phyloP scores from a whole-genome alignment of 2,329 filamentous ascomycete species.

The Moelleriella libera region DNA sequence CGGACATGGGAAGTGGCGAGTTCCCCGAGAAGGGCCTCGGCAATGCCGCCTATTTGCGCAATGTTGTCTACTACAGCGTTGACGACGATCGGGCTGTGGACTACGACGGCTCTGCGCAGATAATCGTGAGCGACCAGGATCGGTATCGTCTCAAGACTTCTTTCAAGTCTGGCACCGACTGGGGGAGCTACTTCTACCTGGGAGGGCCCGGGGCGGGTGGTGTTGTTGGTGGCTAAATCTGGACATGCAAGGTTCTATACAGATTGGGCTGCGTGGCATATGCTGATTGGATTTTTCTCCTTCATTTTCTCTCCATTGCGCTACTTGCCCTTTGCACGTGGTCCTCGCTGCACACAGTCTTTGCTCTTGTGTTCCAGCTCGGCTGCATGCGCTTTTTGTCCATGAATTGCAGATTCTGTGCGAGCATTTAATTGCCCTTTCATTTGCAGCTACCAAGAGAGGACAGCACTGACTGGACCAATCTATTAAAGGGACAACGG shows the following conservation, averaged over 20 bases:
- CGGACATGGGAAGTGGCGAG: slow-evolving; percentile 11
- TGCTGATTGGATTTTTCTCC: neutral
- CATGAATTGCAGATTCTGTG: too few species aligned
- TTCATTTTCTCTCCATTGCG: neutral
- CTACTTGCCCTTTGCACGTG: too few species aligned
- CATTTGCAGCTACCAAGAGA: too few species aligned
- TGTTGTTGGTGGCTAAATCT: slow-evolving; percentile 7
- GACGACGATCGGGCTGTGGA: neutral
- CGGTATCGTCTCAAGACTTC: slow-evolving; percentile 6
- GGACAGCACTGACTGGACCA: too few species aligned
- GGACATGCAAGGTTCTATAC: too few species aligned
- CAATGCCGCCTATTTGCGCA: slow-evolving; percentile 7
- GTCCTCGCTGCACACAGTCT: too few species aligned
- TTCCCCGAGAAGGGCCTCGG: slow-evolving; percentile 8
- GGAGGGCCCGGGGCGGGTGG: slow-evolving; percentile 9
- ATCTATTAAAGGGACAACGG: too few species aligned
- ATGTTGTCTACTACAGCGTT: slow-evolving; percentile 6
- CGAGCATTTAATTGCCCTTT: too few species aligned
- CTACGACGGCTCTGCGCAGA: slow-evolving; percentile 3
- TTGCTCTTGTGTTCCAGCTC: too few species aligned
- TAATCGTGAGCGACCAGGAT: slow-evolving; percentile 5
- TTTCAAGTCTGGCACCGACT: slow-evolving; percentile 6
- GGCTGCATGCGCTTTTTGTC: too few species aligned
- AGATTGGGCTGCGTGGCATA: neutral
- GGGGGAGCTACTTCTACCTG: slow-evolving; percentile 8